Percentiles rank a stretch among this genome's conserved stretches.
These are phyloP conservation scores for Rhytidhysteron rufulum DNA, from an alignment of 2,329 filamentous ascomycete genomes.

Conservation along the genomic window DNA sequence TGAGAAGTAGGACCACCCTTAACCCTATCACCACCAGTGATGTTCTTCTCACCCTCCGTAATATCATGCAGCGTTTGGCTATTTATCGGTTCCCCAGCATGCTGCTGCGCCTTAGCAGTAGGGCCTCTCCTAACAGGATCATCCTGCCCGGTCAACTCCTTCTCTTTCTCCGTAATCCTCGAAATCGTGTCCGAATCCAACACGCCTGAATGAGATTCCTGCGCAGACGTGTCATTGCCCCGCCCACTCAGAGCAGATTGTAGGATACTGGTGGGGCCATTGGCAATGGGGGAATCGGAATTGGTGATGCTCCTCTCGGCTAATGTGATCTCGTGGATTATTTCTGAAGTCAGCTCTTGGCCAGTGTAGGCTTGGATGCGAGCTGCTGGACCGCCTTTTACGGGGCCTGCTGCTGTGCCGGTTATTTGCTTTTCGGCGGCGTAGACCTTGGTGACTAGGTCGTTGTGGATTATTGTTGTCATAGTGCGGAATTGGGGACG, in stretches of 20 bases:
- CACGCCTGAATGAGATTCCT: not conserved
- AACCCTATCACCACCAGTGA: slow-evolving; percentile 21
- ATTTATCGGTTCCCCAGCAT: slow-evolving; percentile 16
- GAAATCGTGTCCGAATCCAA: slow-evolving; percentile 21
- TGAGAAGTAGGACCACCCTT: slow-evolving; percentile 26
- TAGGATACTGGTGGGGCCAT: not conserved
- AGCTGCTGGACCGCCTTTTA: slow-evolving; percentile 39
- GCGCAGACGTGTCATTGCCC: not conserved
- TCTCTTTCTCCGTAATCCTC: slow-evolving; percentile 38
- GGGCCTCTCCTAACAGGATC: slow-evolving; percentile 36
- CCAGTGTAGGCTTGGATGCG: slow-evolving; percentile 38
- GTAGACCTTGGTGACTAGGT: slow-evolving; percentile 40
- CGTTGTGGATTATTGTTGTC: slow-evolving; percentile 29
- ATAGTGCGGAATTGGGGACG: slow-evolving; percentile 7
- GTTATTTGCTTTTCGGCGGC: slow-evolving; percentile 39
- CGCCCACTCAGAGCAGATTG: not conserved
- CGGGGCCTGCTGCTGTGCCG: slow-evolving; percentile 29
- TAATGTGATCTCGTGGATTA: not conserved
- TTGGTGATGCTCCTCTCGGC: not conserved
- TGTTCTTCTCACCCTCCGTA: not conserved
- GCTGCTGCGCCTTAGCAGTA: slow-evolving; percentile 40
- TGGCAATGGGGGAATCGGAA: not conserved
- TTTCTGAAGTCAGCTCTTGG: not conserved
- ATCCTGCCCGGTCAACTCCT: slow-evolving; percentile 33
- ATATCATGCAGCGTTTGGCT: not conserved